Evolutionary conservation across 768 basidiomycete genomes (phyloP).

Genomic region (Lyophyllum semitale): DNA sequence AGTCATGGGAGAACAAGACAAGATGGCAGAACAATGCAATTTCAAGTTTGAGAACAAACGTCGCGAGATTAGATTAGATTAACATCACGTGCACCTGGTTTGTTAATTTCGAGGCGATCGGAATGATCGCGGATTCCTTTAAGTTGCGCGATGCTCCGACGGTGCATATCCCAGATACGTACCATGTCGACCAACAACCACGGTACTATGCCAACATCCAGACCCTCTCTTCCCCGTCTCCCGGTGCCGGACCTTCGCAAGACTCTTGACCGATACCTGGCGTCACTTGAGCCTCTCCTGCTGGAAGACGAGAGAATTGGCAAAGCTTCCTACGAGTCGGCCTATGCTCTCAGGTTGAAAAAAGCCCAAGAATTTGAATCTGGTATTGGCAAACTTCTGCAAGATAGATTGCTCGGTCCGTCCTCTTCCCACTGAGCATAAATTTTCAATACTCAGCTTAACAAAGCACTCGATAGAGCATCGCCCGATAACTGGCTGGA

Average conservation of each 20-base stretch:
- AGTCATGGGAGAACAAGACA: conserved; percentile 24
- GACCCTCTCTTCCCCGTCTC: conserved; percentile 54
- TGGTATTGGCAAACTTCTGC: conserved; percentile 68
- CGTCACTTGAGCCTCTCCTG: conserved; percentile 77
- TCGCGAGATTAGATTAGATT: conserved; percentile 29
- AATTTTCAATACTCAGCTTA: conserved; percentile 19
- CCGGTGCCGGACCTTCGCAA: conserved; percentile 80
- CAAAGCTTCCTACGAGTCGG: conserved; percentile 49
- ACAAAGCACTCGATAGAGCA: conserved; percentile 71
- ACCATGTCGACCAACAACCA: conserved; percentile 17
- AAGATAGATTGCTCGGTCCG: conserved; percentile 75
- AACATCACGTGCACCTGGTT: conserved; percentile 20
- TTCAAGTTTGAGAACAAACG: conserved; percentile 12
- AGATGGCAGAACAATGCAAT: conserved; percentile 2
- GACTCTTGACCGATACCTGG: conserved; percentile 77
- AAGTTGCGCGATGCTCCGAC: conserved; percentile 19
- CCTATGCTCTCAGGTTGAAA: conserved; percentile 54
- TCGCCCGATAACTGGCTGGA: conserved; percentile 94
- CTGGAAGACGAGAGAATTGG: conserved; percentile 70
- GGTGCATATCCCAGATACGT: conserved; percentile 18
- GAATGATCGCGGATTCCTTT: not conserved
- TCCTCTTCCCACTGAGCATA: conserved; percentile 13
- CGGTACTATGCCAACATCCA: not conserved
- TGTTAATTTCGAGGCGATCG: not conserved
- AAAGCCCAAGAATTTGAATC: conserved; percentile 71